Conservation (phyloP, 2,329 filamentous ascomycete genomes). For the Ophiostoma pallidulum region DNA sequence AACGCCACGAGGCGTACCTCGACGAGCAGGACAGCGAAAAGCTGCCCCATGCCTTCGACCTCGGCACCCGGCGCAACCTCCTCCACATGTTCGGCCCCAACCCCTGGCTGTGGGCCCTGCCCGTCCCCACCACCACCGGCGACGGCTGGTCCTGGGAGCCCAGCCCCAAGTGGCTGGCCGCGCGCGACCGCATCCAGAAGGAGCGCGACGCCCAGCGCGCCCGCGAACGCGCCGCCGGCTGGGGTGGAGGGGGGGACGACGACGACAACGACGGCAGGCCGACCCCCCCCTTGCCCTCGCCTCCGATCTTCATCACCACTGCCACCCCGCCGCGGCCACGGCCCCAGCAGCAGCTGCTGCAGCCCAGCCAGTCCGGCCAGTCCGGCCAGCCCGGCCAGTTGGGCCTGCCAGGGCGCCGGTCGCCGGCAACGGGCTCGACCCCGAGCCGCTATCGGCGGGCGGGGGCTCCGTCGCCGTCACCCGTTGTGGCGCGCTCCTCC, state of each 20-base stretch:
- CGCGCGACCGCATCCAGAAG: constrained; percentile 50
- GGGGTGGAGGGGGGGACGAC: constrained; percentile 40
- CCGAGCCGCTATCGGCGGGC: constrained; percentile 11
- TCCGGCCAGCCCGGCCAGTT: too few relatives aligned
- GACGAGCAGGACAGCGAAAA: constrained; percentile 83
- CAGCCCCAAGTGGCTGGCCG: constrained; percentile 66
- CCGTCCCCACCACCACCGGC: constrained; percentile 74
- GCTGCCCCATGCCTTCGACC: constrained; percentile 87
- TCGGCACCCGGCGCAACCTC: constrained; percentile 74
- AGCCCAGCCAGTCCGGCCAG: not conserved
- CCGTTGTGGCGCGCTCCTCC: constrained; percentile 29
- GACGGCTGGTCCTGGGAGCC: constrained; percentile 95
- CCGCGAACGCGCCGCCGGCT: constrained; percentile 57
- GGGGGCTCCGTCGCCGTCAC: not conserved
- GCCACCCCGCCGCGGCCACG: not conserved
- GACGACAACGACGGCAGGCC: too few relatives aligned
- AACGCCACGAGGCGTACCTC: constrained; percentile 61
- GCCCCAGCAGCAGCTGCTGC: not conserved
- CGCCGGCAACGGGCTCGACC: not conserved
- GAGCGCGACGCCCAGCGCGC: constrained; percentile 52
- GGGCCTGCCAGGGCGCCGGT: too few relatives aligned
- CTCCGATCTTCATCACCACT: constrained; percentile 5
- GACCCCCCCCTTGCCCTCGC: not conserved
- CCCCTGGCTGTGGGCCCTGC: constrained; percentile 66
- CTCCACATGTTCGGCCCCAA: constrained; percentile 69